Evolutionary conservation across 169 alveolate genomes (phyloP), one percentile per base, ranked within the genome.

Genomic region (Cyclospora cayetanensis): DNA sequence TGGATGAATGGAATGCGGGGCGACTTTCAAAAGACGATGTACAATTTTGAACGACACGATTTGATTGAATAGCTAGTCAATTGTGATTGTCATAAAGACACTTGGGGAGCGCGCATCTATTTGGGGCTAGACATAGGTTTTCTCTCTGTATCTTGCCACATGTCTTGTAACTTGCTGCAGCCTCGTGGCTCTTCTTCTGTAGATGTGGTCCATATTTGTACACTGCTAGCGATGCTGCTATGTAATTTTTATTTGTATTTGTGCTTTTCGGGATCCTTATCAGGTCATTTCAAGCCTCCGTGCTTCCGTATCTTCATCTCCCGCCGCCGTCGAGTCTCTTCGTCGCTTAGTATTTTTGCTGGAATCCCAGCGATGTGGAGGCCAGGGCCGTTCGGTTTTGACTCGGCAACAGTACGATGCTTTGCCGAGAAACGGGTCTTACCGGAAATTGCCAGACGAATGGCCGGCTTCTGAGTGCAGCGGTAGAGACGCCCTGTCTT

Each of bases 1-100:
- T 86, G 9, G 92, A 86, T 37, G 84, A 86, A 35, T 86, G 92
- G 92, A 86, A 86, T 55, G 92, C 72, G n/a, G 92, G 92, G 7
- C 77, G 29, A 15, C 77, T 86, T 31, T 41, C 77, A 9, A 55
- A 82, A 55, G 79, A 82, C 1, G 46, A 82, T 11, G 90, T 52
- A 27, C 7, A n/a, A n/a, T n/a, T n/a, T n/a, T n/a, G n/a, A n/a
- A n/a, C n/a, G n/a, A n/a, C n/a, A n/a, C n/a, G n/a, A n/a, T n/a
- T n/a, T n/a, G n/a, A n/a, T n/a, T n/a, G n/a, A n/a, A n/a, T n/a
- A n/a, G n/a, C n/a, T n/a, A n/a, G n/a, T n/a, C n/a, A n/a, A n/a
- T n/a, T n/a, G n/a, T n/a, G n/a, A n/a, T n/a, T n/a, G n/a, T n/a
- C n/a, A n/a, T n/a, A n/a, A n/a, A n/a, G n/a, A n/a, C n/a, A n/a